Percentiles rank a stretch among this genome's conserved stretches.
phyloP scores from a whole-genome alignment of 169 alveolate species.

The Plasmodium relictum region DNA sequence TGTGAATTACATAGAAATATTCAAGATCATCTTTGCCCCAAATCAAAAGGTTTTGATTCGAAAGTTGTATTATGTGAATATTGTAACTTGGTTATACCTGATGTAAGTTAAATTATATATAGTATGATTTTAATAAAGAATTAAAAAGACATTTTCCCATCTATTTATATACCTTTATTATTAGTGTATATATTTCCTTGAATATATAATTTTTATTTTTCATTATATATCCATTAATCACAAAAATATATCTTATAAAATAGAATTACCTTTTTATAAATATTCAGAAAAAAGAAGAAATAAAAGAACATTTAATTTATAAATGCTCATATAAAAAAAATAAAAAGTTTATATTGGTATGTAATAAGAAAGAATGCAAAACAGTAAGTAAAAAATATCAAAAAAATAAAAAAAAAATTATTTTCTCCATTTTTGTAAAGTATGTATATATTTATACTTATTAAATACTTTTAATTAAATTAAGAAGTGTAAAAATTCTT shows the following conservation, averaged over 20 bases:
- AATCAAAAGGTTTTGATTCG: constrained; percentile 14
- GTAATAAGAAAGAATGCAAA: constrained; percentile 42
- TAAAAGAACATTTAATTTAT: constrained; percentile 47
- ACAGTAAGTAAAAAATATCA: constrained; percentile 31
- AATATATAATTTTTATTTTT: not conserved
- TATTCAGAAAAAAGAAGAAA: constrained; percentile 53
- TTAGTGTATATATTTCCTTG: not conserved
- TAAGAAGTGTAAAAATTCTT: not conserved
- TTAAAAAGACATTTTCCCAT: not conserved
- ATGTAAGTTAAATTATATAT: constrained; percentile 28
- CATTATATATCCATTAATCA: not conserved
- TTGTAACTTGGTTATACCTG: constrained; percentile 49
- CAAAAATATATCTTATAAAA: not conserved
- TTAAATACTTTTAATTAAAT: not conserved
- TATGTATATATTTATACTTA: not conserved
- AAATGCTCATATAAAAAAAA: constrained; percentile 52
- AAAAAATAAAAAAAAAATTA: not conserved
- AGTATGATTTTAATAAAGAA: not conserved
- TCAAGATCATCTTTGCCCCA: constrained; percentile 55
- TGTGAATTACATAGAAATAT: constrained; percentile 65
- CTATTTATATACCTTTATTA: not conserved
- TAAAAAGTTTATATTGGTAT: constrained; percentile 22
- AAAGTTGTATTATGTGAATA: constrained; percentile 50
- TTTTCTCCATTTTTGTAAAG: not conserved
- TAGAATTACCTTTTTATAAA: not conserved